A percentile compares a stretch with the other conserved stretches of the same genome.
phyloP scores from a whole-genome alignment of 2,329 filamentous ascomycete genomes.

The Phoma herbarum region DNA sequence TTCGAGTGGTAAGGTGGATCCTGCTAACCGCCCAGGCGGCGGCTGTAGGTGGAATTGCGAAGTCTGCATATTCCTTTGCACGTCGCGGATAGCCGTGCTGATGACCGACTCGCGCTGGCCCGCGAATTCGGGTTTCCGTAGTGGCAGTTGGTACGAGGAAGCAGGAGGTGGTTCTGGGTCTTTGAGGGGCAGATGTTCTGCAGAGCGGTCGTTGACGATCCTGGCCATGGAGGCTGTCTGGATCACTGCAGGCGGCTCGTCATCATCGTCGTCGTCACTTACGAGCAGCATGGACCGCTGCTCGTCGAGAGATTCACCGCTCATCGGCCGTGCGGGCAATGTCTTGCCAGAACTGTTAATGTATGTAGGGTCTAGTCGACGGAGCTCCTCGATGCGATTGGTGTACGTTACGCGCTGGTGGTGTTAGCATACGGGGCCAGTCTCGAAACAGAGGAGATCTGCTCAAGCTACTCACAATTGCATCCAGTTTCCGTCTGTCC shows the following conservation, averaged over 20 bases:
- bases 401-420: constrained; percentile 85
- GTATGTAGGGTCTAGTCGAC: constrained; percentile 70
- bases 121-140: constrained; percentile 41
- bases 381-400: constrained; percentile 85
- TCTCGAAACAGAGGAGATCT: neutral
- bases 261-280: constrained; percentile 48
- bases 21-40: constrained; percentile 42
- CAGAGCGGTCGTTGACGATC: constrained; percentile 57
- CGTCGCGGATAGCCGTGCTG: constrained; percentile 53
- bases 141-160: constrained; percentile 40
- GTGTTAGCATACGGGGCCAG: constrained; percentile 21
- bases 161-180: constrained; percentile 34
- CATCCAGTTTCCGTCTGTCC: constrained; percentile 88
- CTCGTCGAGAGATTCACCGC: constrained; percentile 62
- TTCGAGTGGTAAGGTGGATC: constrained; percentile 44
- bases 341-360: constrained; percentile 70
- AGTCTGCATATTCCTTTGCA: constrained; percentile 46
- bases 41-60: constrained; percentile 48
- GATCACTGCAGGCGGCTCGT: constrained; percentile 54
- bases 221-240: constrained; percentile 64
- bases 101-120: constrained; percentile 51
- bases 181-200: constrained; percentile 33
- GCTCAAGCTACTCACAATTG: constrained; percentile 75
- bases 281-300: constrained; percentile 49
- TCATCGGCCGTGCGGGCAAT: constrained; percentile 74